phyloP scores from a whole-genome alignment of 1,139 yeast species.

The Debaryomyces coudertii region DNA sequence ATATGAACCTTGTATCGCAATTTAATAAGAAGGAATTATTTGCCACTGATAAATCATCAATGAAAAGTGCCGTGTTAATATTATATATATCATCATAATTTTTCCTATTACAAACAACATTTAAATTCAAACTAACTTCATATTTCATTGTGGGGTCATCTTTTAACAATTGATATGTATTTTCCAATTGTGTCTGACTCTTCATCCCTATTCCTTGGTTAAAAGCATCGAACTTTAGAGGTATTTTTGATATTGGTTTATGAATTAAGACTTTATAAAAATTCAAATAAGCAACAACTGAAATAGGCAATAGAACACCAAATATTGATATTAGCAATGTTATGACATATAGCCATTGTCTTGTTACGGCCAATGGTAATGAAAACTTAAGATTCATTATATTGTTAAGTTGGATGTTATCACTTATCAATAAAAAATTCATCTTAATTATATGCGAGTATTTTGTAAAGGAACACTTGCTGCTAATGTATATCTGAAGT shows the following conservation, averaged over 20 bases:
- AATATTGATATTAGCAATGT: slow-evolving; percentile 21
- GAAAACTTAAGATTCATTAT: slow-evolving; percentile 6
- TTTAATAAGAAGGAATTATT: slow-evolving; percentile 24
- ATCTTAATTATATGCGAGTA: background rate
- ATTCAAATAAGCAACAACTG: slow-evolving; percentile 29
- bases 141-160: slow-evolving; percentile 19
- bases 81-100: slow-evolving; percentile 21
- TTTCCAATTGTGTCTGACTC: background rate
- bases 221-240: slow-evolving; percentile 16
- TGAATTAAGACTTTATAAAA: slow-evolving; percentile 32
- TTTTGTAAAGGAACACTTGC: background rate
- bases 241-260: slow-evolving; percentile 16
- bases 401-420: background rate
- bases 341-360: slow-evolving; percentile 24
- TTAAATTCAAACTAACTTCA: slow-evolving; percentile 17
- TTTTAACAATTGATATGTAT: background rate
- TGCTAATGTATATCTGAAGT: too few relatives aligned
- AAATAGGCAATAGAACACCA: slow-evolving; percentile 27
- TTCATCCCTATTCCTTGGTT: slow-evolving; percentile 4
- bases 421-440: background rate
- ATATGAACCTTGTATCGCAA: slow-evolving; percentile 37
- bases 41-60: slow-evolving; percentile 2
- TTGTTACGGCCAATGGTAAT: slow-evolving; percentile 14
- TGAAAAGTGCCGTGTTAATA: slow-evolving; percentile 2
- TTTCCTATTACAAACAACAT: slow-evolving; percentile 21